Evolutionary conservation across 805 yeast genomes (phyloP).

Genomic region (Sugiyamaella smithiae): DNA sequence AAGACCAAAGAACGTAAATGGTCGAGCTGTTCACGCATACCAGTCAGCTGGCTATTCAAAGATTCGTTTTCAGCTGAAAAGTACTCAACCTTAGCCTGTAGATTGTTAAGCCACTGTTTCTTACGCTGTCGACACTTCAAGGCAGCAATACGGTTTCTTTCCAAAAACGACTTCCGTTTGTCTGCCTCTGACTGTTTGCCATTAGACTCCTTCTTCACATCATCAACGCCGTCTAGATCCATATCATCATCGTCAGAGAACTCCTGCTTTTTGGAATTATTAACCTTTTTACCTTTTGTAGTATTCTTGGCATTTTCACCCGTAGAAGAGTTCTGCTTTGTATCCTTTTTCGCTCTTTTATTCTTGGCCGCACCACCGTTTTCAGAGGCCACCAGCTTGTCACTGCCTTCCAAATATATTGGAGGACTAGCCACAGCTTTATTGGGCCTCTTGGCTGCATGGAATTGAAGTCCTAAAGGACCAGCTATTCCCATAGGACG

Average conservation of each 20-base stretch:
- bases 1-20: conserved; percentile 32
- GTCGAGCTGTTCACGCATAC: conserved; percentile 56
- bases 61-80: conserved; percentile 69
- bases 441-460: not conserved
- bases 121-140: conserved; percentile 92
- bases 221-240: conserved; percentile 12
- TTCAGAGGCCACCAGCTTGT: not conserved
- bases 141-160: conserved; percentile 92
- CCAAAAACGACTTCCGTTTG: conserved; percentile 74
- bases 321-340: not conserved
- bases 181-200: conserved; percentile 58
- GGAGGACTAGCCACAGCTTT: conserved; percentile 6
- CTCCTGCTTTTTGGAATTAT: conserved; percentile 9
- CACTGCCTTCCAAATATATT: not conserved
- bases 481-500: conserved; percentile 1
- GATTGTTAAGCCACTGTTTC: conserved; percentile 78
- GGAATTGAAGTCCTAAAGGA: not conserved
- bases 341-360: conserved; percentile 1
- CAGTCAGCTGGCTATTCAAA: conserved; percentile 55
- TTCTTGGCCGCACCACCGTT: not conserved
- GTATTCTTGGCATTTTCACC: not conserved
- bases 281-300: not conserved
- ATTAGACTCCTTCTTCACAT: not conserved
- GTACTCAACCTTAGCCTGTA: conserved; percentile 74
- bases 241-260: not conserved